Base-by-base conservation (phyloP, 495 filamentous ascomycete species). In the Apiosordaria backusii region DNA sequence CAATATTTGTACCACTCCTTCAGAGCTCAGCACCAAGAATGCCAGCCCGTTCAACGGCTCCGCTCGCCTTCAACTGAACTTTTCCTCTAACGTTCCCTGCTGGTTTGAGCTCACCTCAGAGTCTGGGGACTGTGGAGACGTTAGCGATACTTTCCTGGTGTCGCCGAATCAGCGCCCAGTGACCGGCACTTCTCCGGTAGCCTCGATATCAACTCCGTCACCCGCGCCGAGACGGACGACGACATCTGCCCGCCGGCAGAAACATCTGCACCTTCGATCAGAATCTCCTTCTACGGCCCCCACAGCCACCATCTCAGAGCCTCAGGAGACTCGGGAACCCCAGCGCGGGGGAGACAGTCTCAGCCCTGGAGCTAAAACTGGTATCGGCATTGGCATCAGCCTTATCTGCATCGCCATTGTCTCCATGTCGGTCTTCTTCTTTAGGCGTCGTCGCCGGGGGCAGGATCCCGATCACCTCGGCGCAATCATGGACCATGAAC, bases 371-470 rank as follows among this genome's bases (percentile, higher is more conserved):
- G 75, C 72, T 15, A 72, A 65, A 65, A 70, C 67, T 45, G 75
- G 64, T 35, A 27, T 77, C 29, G 73, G 71, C 26, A 59, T 72
- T 24, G 73, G 68, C n/a, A 67, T 77, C 24, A 55, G 71, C 1
- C 57, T 70, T 53, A 45, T 57, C 40, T 62, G 25, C 57, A 29
- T 77, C 22, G 63, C 67, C 22, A 60, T 71, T 16, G 70, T 65
- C 62, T 70, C 70, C 53, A 76, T 77, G 73, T 72, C 71, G 16
- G 63, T 67, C 18, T 26, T 74, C 4, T 71, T 70, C 55, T 73
- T 75, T 16, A 54, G 74, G 19, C 70, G 73, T 23, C 72, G 74
- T 25, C 73, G 74, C 15, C 57, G 61, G 27, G 29, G 21, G 5
- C 68, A 69, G 25, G 65, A 71, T n/a, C 27, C 53, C 13, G 55